Evolutionary conservation across 83 land plant genomes (phyloP).

Genomic region (Thuja plicata): DNA sequence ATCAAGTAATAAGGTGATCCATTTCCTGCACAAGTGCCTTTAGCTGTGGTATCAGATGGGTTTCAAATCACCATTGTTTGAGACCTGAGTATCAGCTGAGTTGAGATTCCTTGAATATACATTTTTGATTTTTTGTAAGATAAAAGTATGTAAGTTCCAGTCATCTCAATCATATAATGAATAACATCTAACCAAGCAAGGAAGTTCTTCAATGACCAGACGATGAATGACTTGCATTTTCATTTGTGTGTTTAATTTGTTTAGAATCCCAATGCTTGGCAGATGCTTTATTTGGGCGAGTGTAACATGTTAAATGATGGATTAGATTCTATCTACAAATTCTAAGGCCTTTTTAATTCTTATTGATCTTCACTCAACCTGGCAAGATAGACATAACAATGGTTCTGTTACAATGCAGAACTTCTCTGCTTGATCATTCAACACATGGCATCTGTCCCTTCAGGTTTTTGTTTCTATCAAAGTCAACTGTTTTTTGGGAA

Average conservation of each 20-base stretch:
- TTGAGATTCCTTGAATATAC: background rate
- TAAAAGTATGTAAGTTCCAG: background rate
- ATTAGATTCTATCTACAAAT: background rate
- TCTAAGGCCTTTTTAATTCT: background rate
- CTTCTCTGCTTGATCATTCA: background rate
- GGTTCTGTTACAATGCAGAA: background rate
- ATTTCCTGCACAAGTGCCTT: background rate
- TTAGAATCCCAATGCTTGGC: background rate
- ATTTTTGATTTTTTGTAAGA: background rate
- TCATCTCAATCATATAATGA: background rate
- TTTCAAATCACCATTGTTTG: background rate
- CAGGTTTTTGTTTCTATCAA: background rate
- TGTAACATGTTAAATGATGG: background rate
- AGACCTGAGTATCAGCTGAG: background rate
- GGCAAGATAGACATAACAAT: background rate
- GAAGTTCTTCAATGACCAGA: background rate
- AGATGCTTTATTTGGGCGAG: background rate
- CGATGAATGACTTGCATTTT: background rate
- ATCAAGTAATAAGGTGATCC: constrained; percentile 49
- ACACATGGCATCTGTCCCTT: background rate
- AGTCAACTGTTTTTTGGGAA: background rate
- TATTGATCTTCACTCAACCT: background rate
- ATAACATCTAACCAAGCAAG: background rate
- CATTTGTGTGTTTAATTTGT: background rate
- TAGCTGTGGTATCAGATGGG: background rate